phyloP scores from a whole-genome alignment of 169 alveolate genomes.

The Cytauxzoon felis region DNA sequence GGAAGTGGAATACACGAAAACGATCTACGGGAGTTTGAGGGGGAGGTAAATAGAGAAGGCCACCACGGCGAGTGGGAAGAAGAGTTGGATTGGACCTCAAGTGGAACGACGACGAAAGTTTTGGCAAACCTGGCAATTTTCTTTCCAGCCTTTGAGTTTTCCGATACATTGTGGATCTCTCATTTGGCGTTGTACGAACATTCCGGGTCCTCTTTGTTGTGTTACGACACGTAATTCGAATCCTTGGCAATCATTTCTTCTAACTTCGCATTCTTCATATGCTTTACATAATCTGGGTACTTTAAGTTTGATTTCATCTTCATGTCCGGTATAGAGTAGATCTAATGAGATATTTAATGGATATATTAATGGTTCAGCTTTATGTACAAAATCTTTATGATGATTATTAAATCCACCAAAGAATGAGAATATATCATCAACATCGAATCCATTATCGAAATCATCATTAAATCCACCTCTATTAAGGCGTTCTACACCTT shows the following conservation, averaged over 20 bases:
- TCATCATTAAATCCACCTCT: slow-evolving; percentile 32
- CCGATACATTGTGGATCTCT: slow-evolving; percentile 79
- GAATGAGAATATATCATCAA: slow-evolving; percentile 58
- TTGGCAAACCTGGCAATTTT: slow-evolving; percentile 58
- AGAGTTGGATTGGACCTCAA: no score
- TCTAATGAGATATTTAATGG: slow-evolving; percentile 68
- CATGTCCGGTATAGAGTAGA: slow-evolving; percentile 73
- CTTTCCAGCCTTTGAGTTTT: slow-evolving; percentile 78
- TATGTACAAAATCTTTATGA: slow-evolving; percentile 52
- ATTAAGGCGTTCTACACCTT: slow-evolving; percentile 73
- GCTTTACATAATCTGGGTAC: slow-evolving; percentile 71
- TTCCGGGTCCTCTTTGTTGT: slow-evolving; percentile 81
- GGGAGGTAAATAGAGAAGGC: no score
- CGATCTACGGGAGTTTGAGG: no score
- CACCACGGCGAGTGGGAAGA: no score
- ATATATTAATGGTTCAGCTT: slow-evolving; percentile 71
- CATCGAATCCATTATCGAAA: slow-evolving; percentile 66
- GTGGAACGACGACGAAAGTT: no score
- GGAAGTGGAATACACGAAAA: no score
- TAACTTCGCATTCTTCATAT: slow-evolving; percentile 75
- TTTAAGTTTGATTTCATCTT: slow-evolving; percentile 59
- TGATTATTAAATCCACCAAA: slow-evolving; percentile 58
- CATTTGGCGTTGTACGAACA: slow-evolving; percentile 79
- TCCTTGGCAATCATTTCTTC: slow-evolving; percentile 77
- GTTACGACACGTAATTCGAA: slow-evolving; percentile 72